phyloP scores from a whole-genome alignment of 331 rosid species.

The Acacia concinna region DNA sequence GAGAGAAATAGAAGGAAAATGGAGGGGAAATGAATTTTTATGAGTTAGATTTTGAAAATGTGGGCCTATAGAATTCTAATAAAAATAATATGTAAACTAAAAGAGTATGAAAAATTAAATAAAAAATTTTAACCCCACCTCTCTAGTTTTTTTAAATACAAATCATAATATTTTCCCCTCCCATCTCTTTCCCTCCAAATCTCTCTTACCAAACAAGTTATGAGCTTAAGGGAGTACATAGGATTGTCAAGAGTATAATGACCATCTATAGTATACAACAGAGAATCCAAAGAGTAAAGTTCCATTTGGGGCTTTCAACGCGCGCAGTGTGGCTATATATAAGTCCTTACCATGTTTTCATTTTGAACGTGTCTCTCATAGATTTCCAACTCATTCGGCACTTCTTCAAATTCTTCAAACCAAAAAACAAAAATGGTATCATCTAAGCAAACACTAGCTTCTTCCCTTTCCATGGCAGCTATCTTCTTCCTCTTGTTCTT shows the following conservation, averaged over 20 bases:
- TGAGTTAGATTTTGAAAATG: too few relatives aligned
- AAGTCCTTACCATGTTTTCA: conserved; percentile 10
- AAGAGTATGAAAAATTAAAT: too few relatives aligned
- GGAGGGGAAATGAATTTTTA: too few relatives aligned
- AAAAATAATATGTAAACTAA: too few relatives aligned
- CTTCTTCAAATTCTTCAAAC: conserved; percentile 17
- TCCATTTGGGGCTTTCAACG: conserved; percentile 2
- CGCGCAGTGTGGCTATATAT: conserved; percentile 24
- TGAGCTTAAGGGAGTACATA: too few relatives aligned
- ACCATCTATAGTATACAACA: not conserved
- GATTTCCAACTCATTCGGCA: not conserved
- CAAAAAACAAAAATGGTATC: conserved; percentile 43
- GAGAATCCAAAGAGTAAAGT: conserved; percentile 32
- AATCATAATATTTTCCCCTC: too few relatives aligned
- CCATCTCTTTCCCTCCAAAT: too few relatives aligned
- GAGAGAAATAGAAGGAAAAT: too few relatives aligned
- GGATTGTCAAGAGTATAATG: not conserved
- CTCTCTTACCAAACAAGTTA: too few relatives aligned
- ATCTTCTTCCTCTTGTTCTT: conserved; percentile 42
- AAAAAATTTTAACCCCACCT: too few relatives aligned
- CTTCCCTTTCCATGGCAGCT: conserved; percentile 33
- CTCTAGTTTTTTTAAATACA: too few relatives aligned
- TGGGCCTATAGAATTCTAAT: too few relatives aligned
- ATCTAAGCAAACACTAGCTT: conserved; percentile 22
- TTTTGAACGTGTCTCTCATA: not conserved